Conservation (phyloP, 2,329 filamentous ascomycete species). For the Bipolaris oryzae region DNA sequence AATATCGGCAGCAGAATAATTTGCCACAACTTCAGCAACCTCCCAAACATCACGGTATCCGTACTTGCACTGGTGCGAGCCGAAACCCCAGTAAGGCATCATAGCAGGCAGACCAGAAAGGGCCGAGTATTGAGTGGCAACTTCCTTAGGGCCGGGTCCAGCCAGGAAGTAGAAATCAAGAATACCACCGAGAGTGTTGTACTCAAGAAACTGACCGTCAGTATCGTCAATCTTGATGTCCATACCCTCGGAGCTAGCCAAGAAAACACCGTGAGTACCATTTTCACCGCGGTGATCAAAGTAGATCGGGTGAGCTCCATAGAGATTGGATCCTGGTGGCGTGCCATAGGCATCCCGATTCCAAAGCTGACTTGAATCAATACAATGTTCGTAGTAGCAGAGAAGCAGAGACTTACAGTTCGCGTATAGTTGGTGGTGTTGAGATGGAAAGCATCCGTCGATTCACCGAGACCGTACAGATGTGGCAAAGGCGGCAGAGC, state of each 20-base stretch:
- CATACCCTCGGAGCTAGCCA: constrained; percentile 58
- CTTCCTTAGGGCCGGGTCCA: constrained; percentile 55
- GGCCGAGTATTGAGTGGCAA: constrained; percentile 56
- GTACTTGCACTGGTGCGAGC: constrained; percentile 58
- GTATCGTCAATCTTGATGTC: constrained; percentile 75
- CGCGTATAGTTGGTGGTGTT: constrained; percentile 69
- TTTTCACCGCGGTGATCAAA: constrained; percentile 67
- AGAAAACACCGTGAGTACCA: constrained; percentile 47
- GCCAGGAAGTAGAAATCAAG: constrained; percentile 67
- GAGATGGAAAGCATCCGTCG: constrained; percentile 71
- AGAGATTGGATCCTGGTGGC: constrained; percentile 68
- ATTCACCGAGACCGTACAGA: constrained; percentile 79
- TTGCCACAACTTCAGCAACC: constrained; percentile 69
- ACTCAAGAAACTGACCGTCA: constrained; percentile 73
- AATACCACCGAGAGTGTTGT: constrained; percentile 80
- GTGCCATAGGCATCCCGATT: constrained; percentile 68
- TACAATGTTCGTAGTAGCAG: constrained; percentile 57
- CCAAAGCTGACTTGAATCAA: constrained; percentile 63
- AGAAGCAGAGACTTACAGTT: constrained; percentile 38
- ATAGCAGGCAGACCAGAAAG: constrained; percentile 54
- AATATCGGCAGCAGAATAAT: constrained; percentile 68
- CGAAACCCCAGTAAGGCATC: constrained; percentile 61
- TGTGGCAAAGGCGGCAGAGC: constrained; percentile 69
- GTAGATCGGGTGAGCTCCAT: constrained; percentile 77
- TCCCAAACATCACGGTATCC: constrained; percentile 63